These are phyloP conservation scores for Murraya koenigii DNA, from an alignment of 345 rosid genomes.

Conservation along the genomic window DNA sequence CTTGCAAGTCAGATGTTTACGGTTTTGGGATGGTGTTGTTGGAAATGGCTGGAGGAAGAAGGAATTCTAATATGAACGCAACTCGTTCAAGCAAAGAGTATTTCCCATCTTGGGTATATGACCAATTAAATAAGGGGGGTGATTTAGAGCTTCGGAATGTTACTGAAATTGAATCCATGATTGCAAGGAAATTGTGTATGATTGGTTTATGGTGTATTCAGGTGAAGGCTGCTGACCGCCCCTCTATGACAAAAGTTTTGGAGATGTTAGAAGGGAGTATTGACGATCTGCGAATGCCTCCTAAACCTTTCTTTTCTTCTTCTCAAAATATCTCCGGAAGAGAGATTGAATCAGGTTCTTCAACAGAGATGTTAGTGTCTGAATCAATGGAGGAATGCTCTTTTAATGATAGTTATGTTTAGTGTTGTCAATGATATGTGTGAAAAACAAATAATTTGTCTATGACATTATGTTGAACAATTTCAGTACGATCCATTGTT, in stretches of 20 bases:
- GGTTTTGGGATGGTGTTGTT: slow-evolving; percentile 14
- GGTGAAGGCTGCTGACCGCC: slow-evolving; percentile 29
- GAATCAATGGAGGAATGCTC: background rate
- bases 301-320: slow-evolving; percentile 27
- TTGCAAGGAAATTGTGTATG: slow-evolving; percentile 28
- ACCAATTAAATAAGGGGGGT: slow-evolving; percentile 19
- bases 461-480: too few relatives aligned
- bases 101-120: slow-evolving; percentile 25
- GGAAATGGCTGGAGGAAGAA: slow-evolving; percentile 20
- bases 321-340: background rate
- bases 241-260: slow-evolving; percentile 32
- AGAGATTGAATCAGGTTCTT: background rate
- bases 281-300: slow-evolving; percentile 30
- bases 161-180: slow-evolving; percentile 11
- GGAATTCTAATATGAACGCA: background rate
- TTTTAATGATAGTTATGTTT: background rate
- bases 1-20: slow-evolving; percentile 18
- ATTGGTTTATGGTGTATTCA: slow-evolving; percentile 46
- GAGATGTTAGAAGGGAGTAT: slow-evolving; percentile 32
- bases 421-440: background rate
- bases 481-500: too few relatives aligned
- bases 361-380: background rate
- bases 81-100: slow-evolving; percentile 5
- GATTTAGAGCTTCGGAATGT: slow-evolving; percentile 23
- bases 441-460: background rate